These are phyloP conservation scores for Zalaria obscura DNA, from an alignment of 2,329 filamentous ascomycete genomes.

Conservation along the genomic window DNA sequence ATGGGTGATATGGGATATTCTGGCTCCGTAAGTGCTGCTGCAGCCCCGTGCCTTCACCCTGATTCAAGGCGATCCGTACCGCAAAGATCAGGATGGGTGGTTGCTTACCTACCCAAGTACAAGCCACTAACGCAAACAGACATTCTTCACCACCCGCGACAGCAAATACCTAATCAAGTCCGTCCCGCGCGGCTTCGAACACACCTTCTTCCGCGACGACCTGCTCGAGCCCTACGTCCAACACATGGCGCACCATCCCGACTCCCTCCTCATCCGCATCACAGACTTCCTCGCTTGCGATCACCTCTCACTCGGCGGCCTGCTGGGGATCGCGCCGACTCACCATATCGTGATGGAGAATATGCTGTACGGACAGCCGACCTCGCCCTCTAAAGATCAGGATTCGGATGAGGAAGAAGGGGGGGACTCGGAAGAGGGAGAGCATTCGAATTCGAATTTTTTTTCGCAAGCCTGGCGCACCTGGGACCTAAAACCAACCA, in stretches of 20 bases:
- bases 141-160: conserved; percentile 56
- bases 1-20: conserved; percentile 61
- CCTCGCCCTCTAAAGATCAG: too few relatives aligned
- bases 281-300: conserved; percentile 52
- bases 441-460: background rate
- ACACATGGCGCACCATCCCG: conserved; percentile 46
- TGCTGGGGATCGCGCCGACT: conserved; percentile 47
- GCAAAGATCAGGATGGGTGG: background rate
- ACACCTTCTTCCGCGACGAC: conserved; percentile 54
- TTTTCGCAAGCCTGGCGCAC: conserved; percentile 43
- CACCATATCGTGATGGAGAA: conserved; percentile 74
- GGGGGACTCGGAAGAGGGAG: conserved; percentile 12
- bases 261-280: conserved; percentile 55
- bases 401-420: conserved; percentile 22
- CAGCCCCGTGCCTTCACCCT: background rate
- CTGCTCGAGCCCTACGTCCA: conserved; percentile 49
- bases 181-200: conserved; percentile 53
- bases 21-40: conserved; percentile 38
- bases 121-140: conserved; percentile 22
- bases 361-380: conserved; percentile 43
- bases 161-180: conserved; percentile 58
- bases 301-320: conserved; percentile 41
- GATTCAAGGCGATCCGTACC: background rate
- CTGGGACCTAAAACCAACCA: conserved; percentile 60
- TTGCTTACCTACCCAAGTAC: too few relatives aligned